Evolutionary conservation across 805 yeast species (phyloP), one percentile per base, ranked within the genome.

Genomic region (Sungouiozyma ichnusensis): DNA sequence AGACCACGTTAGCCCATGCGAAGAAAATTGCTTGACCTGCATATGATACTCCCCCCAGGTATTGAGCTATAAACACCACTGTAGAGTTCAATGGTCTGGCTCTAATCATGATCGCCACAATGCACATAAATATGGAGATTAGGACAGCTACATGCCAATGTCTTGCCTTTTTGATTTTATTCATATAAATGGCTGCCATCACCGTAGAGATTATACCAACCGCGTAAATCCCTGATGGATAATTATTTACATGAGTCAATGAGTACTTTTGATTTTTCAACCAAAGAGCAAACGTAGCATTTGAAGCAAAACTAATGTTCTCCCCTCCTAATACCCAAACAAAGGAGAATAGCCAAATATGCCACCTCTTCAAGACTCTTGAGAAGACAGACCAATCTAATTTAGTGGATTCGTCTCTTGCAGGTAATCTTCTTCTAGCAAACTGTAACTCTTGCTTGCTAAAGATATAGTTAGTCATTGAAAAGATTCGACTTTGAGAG

Each of bases 1-100:
- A 74, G 1, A 75, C 73, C 37, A 74, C 63, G 49, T 77, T 77
- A 2, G 80, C 80, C 82, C 83, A 77, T 0, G 81, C 74, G 40
- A 78, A 73, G 54, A 74, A 73, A 0, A 72, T 66, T 0, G 83
- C 73, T 46, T 77, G 82, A 3, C 79, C 81, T 31, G 81, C 76
- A 48, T 69, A 76, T 0, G 77, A 55, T 14, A 72, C 52, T 13
- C 81, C 81, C 33, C 77, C 67, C 2, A 76, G 43, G 46, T 75
- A 76, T 40, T 76, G 81, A 1, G 79, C 77, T 14, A 72, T 66
- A 52, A 75, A 76, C 46, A 73, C 72, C 1, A 61, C 56, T 0
- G 50, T 37, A 7, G 63, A 58, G 7, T 54, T 49, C 5, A 66
- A 42, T 2, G 80, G 79, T 9, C 58, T 57, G 1, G 67, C 50